Evolutionary conservation across 306 rosid species (phyloP).

Genomic region (Arachis hypogaea): DNA sequence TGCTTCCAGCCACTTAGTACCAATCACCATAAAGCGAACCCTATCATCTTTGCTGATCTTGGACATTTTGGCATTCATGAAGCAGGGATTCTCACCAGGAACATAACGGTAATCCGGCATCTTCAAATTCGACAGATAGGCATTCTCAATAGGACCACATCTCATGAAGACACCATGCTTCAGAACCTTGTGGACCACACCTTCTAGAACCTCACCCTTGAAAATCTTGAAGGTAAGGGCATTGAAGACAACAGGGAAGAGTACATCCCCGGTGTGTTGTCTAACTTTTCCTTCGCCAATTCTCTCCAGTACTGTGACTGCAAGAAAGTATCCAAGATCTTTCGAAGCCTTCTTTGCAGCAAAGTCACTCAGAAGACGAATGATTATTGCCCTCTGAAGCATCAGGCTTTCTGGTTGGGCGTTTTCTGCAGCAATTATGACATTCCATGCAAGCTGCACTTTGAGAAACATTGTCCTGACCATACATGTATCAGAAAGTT

Average conservation of each 20-base stretch:
- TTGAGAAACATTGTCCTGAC: conserved; percentile 62
- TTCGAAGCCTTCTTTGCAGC: conserved; percentile 70
- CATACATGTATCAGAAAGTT: conserved; percentile 4
- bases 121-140: conserved; percentile 65
- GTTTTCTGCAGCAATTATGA: conserved; percentile 69
- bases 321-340: conserved; percentile 76
- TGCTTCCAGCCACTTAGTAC: conserved; percentile 91
- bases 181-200: conserved; percentile 75
- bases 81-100: conserved; percentile 72
- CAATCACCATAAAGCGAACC: conserved; percentile 74
- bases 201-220: conserved; percentile 80
- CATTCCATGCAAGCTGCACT: conserved; percentile 79
- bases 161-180: conserved; percentile 88
- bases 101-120: conserved; percentile 76
- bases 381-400: conserved; percentile 70
- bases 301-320: conserved; percentile 69
- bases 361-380: conserved; percentile 67
- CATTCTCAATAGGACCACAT: conserved; percentile 80
- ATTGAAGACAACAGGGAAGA: conserved; percentile 75
- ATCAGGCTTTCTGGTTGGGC: conserved; percentile 61
- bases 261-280: conserved; percentile 76
- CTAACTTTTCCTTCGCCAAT: conserved; percentile 86
- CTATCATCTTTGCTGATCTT: conserved; percentile 65
- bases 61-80: conserved; percentile 61
- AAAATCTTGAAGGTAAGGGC: conserved; percentile 76